Evolutionary conservation across 306 rosid species (phyloP).

Genomic region (Vigna trinervia): DNA sequence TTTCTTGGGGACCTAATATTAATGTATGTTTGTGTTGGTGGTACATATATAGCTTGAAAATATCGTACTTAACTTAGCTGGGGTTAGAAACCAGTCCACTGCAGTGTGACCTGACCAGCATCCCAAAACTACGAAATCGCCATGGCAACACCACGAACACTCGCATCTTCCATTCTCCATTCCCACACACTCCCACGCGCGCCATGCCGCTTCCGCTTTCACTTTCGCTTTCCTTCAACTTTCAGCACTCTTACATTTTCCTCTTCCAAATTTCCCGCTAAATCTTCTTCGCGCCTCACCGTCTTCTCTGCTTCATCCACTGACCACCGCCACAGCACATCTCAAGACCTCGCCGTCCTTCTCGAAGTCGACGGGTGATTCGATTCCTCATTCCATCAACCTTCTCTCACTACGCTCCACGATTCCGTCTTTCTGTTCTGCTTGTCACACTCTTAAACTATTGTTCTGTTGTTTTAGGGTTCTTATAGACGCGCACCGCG

Average conservation of each 20-base stretch:
- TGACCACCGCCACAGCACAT: slow-evolving; percentile 37
- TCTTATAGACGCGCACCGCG: slow-evolving; percentile 80
- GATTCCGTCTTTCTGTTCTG: neutral
- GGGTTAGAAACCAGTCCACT: neutral
- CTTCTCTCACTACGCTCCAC: neutral
- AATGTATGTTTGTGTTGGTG: too few relatives aligned
- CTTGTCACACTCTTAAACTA: neutral
- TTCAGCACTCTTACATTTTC: slow-evolving; percentile 25
- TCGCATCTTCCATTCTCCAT: slow-evolving; percentile 31
- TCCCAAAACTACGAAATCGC: neutral
- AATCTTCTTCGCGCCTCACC: slow-evolving; percentile 51
- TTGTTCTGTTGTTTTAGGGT: slow-evolving; percentile 62
- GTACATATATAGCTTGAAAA: too few relatives aligned
- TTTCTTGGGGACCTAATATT: too few relatives aligned
- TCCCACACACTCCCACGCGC: neutral
- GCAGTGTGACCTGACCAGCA: neutral
- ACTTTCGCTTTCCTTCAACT: neutral
- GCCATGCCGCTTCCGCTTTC: neutral
- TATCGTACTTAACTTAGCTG: too few relatives aligned
- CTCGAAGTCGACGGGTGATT: slow-evolving; percentile 91
- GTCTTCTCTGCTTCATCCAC: slow-evolving; percentile 54
- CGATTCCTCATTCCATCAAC: neutral
- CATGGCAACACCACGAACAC: slow-evolving; percentile 23
- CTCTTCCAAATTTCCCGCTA: slow-evolving; percentile 46
- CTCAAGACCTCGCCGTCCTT: slow-evolving; percentile 75